Percentiles rank a stretch among this genome's conserved stretches.
phyloP scores from a whole-genome alignment of 148 eudicot species.

The Beta vulgaris region DNA sequence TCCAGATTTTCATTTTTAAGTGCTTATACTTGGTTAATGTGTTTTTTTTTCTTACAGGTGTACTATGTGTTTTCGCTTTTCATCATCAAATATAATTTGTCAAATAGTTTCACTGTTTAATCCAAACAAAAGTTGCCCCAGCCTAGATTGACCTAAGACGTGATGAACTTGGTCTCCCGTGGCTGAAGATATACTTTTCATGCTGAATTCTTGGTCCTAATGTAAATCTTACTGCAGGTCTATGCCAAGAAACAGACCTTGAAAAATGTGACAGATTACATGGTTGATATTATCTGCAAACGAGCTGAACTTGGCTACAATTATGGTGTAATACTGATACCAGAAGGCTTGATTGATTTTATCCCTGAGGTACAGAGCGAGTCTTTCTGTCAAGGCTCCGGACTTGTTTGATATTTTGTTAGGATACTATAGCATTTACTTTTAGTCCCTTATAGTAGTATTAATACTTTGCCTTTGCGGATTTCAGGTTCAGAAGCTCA shows the following conservation, averaged over 20 bases:
- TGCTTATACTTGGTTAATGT: not conserved
- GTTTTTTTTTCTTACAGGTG: no score
- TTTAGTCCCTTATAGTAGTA: not conserved
- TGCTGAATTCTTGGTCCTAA: not conserved
- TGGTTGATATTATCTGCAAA: constrained; percentile 81
- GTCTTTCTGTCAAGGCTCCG: no score
- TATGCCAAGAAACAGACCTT: constrained; percentile 77
- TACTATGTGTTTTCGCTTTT: not conserved
- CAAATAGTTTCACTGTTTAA: not conserved
- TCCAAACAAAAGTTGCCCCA: not conserved
- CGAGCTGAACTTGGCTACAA: constrained; percentile 83
- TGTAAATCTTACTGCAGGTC: constrained; percentile 53
- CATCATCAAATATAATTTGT: not conserved
- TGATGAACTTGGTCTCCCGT: not conserved
- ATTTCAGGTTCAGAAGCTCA: constrained; percentile 90
- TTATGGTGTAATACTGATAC: constrained; percentile 90
- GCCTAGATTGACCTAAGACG: not conserved
- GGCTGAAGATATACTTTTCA: not conserved
- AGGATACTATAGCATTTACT: not conserved
- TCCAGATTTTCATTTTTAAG: not conserved
- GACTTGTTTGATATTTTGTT: not conserved
- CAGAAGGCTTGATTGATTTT: constrained; percentile 97
- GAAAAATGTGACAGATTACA: constrained; percentile 84
- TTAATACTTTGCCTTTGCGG: constrained; percentile 6
- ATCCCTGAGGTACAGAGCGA: constrained; percentile 73